A percentile compares a stretch with the other conserved stretches of the same genome.
These are phyloP conservation scores for Torulaspora franciscae DNA, from an alignment of 805 yeast genomes.

Conservation along the genomic window DNA sequence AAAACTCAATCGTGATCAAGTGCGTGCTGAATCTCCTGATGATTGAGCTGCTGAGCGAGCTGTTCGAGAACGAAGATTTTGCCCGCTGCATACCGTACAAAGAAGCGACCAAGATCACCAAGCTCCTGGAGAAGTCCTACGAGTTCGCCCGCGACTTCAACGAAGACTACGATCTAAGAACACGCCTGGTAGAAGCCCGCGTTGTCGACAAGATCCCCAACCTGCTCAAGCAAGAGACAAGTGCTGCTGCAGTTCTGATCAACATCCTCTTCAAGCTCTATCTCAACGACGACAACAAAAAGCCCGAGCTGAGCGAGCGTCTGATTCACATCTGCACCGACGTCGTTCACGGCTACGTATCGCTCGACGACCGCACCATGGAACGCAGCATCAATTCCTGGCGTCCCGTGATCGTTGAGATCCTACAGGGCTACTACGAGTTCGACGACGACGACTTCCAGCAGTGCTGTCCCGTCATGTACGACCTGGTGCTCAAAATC, in stretches of 20 bases:
- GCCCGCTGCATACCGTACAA: constrained; percentile 64
- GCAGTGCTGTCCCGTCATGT: constrained; percentile 54
- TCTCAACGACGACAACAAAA: constrained; percentile 44
- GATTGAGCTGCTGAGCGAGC: constrained; percentile 79
- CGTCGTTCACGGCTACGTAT: constrained; percentile 64
- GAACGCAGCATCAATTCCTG: constrained; percentile 79
- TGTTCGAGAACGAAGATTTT: constrained; percentile 66
- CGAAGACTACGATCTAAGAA: constrained; percentile 79
- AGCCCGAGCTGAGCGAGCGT: constrained; percentile 39
- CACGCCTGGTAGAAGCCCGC: constrained; percentile 87
- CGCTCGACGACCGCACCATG: constrained; percentile 66
- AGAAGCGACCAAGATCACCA: constrained; percentile 55
- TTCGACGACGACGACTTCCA: constrained; percentile 70
- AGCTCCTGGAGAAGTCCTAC: constrained; percentile 62
- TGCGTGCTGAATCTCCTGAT: constrained; percentile 85
- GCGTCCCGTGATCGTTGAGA: constrained; percentile 89
- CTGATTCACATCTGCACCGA: constrained; percentile 64
- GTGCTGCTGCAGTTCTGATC: constrained; percentile 82
- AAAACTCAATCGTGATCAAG: constrained; percentile 79
- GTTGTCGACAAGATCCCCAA: constrained; percentile 91
- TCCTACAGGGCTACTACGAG: constrained; percentile 74
- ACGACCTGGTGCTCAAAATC: constrained; percentile 52
- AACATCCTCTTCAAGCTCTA: constrained; percentile 76
- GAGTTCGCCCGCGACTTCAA: constrained; percentile 83
- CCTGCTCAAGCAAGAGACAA: constrained; percentile 83